Percentiles rank a stretch among this genome's conserved stretches.
These are phyloP conservation scores for Pelargonium exstipulatum DNA, from an alignment of 441 rosid genomes.

Conservation along the genomic window DNA sequence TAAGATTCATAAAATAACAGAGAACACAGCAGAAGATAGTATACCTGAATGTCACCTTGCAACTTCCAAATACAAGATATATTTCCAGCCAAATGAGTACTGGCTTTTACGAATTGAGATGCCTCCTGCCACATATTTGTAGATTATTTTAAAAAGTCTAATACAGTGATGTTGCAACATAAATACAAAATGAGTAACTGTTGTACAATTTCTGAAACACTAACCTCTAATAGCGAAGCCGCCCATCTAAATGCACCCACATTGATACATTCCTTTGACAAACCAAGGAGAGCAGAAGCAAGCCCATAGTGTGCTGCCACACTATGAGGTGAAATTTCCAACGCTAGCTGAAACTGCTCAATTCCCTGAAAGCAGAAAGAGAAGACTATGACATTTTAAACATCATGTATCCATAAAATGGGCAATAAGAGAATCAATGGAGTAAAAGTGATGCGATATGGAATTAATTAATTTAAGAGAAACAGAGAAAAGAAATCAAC, in stretches of 20 bases:
- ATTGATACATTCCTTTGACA: conserved; percentile 75
- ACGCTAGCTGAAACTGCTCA: conserved; percentile 71
- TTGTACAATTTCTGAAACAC: conserved; percentile 17
- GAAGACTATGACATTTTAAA: conserved; percentile 16
- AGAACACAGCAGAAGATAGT: background rate
- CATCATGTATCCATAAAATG: conserved; percentile 12
- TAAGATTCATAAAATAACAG: background rate
- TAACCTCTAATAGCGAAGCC: conserved; percentile 78
- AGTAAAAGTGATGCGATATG: background rate
- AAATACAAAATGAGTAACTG: background rate
- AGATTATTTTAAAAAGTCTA: conserved; percentile 15
- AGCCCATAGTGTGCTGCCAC: conserved; percentile 74
- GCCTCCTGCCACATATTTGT: conserved; percentile 56
- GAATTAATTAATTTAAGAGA: background rate
- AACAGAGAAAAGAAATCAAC: background rate
- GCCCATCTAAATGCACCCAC: conserved; percentile 86
- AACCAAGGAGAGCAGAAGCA: conserved; percentile 75
- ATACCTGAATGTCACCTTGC: conserved; percentile 82
- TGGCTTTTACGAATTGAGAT: conserved; percentile 42
- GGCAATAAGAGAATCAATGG: background rate
- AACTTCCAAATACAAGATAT: conserved; percentile 79
- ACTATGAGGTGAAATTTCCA: conserved; percentile 67
- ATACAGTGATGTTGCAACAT: conserved; percentile 9
- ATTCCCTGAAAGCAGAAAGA: conserved; percentile 52
- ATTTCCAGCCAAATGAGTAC: conserved; percentile 51